phyloP scores from a whole-genome alignment of 345 rosid species.

The Balakata baccata region DNA sequence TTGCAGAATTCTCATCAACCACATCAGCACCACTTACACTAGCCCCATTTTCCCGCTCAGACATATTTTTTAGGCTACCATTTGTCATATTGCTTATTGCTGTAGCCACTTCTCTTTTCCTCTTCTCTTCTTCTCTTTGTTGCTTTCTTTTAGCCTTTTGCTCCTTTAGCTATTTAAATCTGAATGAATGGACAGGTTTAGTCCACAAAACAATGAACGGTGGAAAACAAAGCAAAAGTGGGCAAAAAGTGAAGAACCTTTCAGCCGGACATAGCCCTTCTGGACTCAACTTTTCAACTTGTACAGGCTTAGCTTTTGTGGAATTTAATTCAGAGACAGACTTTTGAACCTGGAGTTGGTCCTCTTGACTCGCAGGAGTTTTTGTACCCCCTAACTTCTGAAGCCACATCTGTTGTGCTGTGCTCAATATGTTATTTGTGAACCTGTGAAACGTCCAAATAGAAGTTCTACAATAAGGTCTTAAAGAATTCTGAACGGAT shows the following conservation, averaged over 20 bases:
- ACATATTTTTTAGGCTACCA: slow-evolving; percentile 12
- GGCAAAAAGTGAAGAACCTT: slow-evolving; percentile 39
- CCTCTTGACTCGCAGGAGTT: slow-evolving; percentile 47
- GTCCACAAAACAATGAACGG: slow-evolving; percentile 7
- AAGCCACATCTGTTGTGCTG: slow-evolving; percentile 91
- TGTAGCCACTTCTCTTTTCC: slow-evolving; percentile 44
- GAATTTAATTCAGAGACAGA: not conserved
- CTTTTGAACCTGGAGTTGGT: slow-evolving; percentile 37
- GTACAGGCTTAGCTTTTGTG: slow-evolving; percentile 16
- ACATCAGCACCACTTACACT: slow-evolving; percentile 15
- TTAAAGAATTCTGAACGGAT: not conserved
- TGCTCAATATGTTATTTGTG: slow-evolving; percentile 84
- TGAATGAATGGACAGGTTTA: slow-evolving; percentile 29
- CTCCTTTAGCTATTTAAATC: slow-evolving; percentile 80
- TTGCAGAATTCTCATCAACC: slow-evolving; percentile 21
- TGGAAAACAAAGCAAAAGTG: not conserved
- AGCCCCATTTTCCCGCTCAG: slow-evolving; percentile 30
- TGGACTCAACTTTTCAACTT: slow-evolving; percentile 39
- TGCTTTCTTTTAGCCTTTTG: slow-evolving; percentile 66
- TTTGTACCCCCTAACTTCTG: slow-evolving; percentile 83
- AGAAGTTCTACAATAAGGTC: slow-evolving; percentile 16
- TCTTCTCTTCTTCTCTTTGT: slow-evolving; percentile 61
- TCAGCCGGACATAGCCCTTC: slow-evolving; percentile 74
- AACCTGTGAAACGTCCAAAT: slow-evolving; percentile 48
- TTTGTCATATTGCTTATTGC: slow-evolving; percentile 25